A percentile compares a stretch with the other conserved stretches of the same genome.
phyloP scores from a whole-genome alignment of 1,284 basidiomycete genomes.

The Cryptococcus maquisensis region DNA sequence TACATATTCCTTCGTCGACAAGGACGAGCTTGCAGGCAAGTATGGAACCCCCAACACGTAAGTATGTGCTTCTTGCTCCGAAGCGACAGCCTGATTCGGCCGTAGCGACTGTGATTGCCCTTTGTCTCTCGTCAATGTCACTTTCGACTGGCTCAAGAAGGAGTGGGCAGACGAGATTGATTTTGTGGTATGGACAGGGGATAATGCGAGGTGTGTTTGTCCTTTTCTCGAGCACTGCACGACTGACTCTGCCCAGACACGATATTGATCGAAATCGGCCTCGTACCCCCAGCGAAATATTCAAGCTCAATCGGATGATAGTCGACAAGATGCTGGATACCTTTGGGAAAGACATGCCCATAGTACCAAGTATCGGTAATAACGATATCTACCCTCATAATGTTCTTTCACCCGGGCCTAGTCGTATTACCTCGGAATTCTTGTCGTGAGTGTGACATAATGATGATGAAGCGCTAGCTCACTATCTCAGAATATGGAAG shows the following conservation, averaged over 20 bases:
- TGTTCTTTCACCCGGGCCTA: conserved; percentile 61
- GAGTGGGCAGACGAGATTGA: conserved; percentile 81
- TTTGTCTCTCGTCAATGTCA: conserved; percentile 68
- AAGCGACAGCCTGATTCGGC: background rate
- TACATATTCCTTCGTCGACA: conserved; percentile 7
- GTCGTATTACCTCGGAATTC: conserved; percentile 70
- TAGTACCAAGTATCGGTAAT: conserved; percentile 81
- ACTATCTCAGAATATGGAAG: conserved; percentile 66
- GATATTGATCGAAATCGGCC: conserved; percentile 79
- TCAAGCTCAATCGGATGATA: conserved; percentile 66
- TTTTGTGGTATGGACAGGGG: conserved; percentile 91
- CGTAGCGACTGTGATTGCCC: conserved; percentile 82
- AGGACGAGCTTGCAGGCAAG: conserved; percentile 29
- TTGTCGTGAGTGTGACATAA: conserved; percentile 54
- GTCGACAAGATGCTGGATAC: conserved; percentile 63
- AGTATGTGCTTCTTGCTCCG: conserved; percentile 12
- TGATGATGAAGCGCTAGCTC: conserved; percentile 1
- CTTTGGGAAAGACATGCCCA: conserved; percentile 71
- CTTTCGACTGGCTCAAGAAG: conserved; percentile 72
- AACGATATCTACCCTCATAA: conserved; percentile 84
- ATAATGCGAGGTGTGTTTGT: conserved; percentile 68
- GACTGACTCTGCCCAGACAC: conserved; percentile 56
- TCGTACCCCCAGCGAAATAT: conserved; percentile 76
- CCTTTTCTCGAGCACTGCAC: background rate
- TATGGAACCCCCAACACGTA: conserved; percentile 46